Base-by-base conservation (phyloP, 257 asterid genomes). In the Knoxia roxburghii region DNA sequence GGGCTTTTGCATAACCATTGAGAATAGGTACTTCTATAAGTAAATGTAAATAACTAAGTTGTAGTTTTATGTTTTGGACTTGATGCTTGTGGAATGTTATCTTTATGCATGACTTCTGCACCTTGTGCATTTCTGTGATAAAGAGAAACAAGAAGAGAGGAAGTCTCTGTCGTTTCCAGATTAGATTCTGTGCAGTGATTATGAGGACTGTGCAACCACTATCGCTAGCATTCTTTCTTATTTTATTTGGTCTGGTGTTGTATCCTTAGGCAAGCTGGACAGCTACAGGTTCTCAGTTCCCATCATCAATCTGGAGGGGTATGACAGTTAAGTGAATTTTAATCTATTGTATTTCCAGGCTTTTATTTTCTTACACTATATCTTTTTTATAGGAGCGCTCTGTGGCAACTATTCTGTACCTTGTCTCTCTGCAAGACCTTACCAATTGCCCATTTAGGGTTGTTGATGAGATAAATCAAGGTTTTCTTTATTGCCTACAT, bases 271-370 rank as follows among this genome's bases (percentile, higher is more conserved):
- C 91, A 88, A 87, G 80, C 90, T 14, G 97, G 95, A 71, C 88
- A 86, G 70, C 91, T 93, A 65, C 96, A 88, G 80, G 91, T 85
- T 81, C 83, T 93, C 72, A 90, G 97, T 79, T 86, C 96, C 59
- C 89, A 90, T 78, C 99, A 93, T 80, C 99, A 90, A 76, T 93
- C 99, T 60, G 99, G 99, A 77, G 99, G 97, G 93, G 98, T 93
- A 93, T 63, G 76, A 15, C 56, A 50, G 65, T 71, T 3, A 29
- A 56, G 45, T 71, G 59, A 50, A 62, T 67, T 76, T 65, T 41
- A 69, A 30, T 68, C 10, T 73, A 37, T 50, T 77, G n/a, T 58
- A 10, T 54, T 68, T 49, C 24, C 73, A 29, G 61, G 0, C 68
- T 66, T 63, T 77, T 80, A 62, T 80, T 70, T 77, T 78, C 61